Conservation (phyloP, 257 asterid species). For the Nicotiana tabacum region DNA sequence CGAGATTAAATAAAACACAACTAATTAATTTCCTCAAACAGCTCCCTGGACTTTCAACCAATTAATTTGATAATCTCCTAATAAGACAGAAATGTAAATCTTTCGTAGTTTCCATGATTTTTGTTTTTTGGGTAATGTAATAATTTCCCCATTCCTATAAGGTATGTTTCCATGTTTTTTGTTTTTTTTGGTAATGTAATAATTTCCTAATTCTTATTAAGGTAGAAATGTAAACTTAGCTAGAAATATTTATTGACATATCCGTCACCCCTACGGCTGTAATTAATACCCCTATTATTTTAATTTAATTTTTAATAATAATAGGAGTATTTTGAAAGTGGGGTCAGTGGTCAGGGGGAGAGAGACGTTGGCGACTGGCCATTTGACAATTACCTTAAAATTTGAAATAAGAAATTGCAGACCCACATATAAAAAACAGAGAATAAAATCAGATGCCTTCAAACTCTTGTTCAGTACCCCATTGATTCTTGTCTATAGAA, state of each 20-base stretch:
- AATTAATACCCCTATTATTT: slow-evolving; percentile 13
- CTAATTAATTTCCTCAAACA: too few species aligned
- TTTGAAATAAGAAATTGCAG: slow-evolving; percentile 44
- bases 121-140: too few species aligned
- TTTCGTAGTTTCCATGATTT: background rate
- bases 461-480: background rate
- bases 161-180: background rate
- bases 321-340: slow-evolving; percentile 25
- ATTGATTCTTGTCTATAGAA: background rate
- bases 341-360: background rate
- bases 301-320: too few species aligned
- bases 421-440: slow-evolving; percentile 13
- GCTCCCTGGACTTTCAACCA: too few species aligned
- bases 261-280: slow-evolving; percentile 46
- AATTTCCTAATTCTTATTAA: background rate
- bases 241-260: slow-evolving; percentile 12
- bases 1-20: too few species aligned
- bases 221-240: background rate
- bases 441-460: slow-evolving; percentile 29
- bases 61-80: too few species aligned
- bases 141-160: too few species aligned
- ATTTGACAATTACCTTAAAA: slow-evolving; percentile 28
- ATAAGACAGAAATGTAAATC: too few species aligned
- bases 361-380: slow-evolving; percentile 41
- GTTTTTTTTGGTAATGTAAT: too few species aligned